Base-by-base conservation (phyloP, 352 stramenopile genomes). In the Phytophthora pistaciae region DNA sequence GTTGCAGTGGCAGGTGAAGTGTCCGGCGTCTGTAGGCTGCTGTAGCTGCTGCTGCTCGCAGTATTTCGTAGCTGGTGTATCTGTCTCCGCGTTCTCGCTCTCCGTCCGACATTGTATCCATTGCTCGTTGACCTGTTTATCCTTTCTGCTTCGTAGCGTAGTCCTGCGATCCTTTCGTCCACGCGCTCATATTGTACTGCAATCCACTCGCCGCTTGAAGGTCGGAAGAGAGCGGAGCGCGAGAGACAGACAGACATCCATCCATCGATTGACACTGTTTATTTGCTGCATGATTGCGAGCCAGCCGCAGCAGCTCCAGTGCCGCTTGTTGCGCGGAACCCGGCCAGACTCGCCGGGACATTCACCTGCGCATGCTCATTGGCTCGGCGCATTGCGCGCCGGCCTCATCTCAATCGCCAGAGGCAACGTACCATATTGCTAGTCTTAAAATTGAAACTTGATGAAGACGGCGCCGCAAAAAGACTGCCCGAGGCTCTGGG, bases 381-480 rank as follows among this genome's bases (percentile, higher is more conserved):
- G 60, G 31, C 38, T 53, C 46, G 46, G 20, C 46, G 46, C 46
- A 53, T 53, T 53, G 46, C 46, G 46, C 46, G 53, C 36, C 10
- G 16, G 31, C 46, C 29, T 71, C 49, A 29, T 42, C 64, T 68
- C 10, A 44, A 56, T 58, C 46, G 49, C 53, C 53, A 62, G 64
- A 63, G 27, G 58, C 62, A 54, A 84, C 87, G 72, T 92, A 94
- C 87, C 87, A 94, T 94, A 83, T 91, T 94, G 87, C 75, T 77
- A 85, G 79, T 84, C 84, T 91, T 91, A 88, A 88, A 91, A 91
- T 90, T 90, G 81, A 90, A 91, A 91, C 81, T 92, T 94, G 84
- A 87, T 87, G 80, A 79, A 91, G 84, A 88, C 84, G 76, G 75
- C 74, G 83, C 81, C 80, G 84, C 84, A 93, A 91, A 83, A 84